Percentiles rank a stretch among this genome's conserved stretches.
phyloP scores from a whole-genome alignment of 2,329 filamentous ascomycete genomes.

The Fusarium sp. region DNA sequence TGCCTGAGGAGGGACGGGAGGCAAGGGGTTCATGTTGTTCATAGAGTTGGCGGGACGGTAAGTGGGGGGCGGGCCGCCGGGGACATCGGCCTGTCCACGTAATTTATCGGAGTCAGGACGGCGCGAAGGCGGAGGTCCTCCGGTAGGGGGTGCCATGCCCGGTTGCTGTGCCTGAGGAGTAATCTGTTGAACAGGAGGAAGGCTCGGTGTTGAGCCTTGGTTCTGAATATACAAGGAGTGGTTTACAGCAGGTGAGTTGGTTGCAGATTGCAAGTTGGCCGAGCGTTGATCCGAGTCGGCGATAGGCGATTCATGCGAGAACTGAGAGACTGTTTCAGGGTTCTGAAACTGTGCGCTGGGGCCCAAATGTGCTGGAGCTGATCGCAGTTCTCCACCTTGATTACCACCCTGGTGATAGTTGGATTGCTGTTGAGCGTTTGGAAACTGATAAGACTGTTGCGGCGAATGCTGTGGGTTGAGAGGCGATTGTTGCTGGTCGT shows the following conservation, averaged over 20 bases:
- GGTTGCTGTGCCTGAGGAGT: constrained; percentile 51
- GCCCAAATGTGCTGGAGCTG: constrained; percentile 54
- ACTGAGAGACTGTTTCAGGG: constrained; percentile 71
- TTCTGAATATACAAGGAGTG: constrained; percentile 56
- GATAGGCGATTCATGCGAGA: constrained; percentile 72
- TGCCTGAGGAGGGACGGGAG: constrained; percentile 55
- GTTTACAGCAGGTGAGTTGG: constrained; percentile 60
- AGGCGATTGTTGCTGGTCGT: constrained; percentile 53
- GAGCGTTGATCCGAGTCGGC: constrained; percentile 62
- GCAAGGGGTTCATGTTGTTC: constrained; percentile 60
- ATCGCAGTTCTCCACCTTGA: constrained; percentile 53
- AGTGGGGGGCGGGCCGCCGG: constrained; percentile 62
- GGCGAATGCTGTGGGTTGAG: constrained; percentile 39
- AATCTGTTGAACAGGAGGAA: constrained; percentile 49
- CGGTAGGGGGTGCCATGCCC: constrained; percentile 63
- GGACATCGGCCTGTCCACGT: constrained; percentile 59
- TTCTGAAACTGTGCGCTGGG: constrained; percentile 57
- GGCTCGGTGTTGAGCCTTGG: constrained; percentile 49
- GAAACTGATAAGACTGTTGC: constrained; percentile 43
- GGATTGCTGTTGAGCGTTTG: constrained; percentile 54
- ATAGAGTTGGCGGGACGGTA: constrained; percentile 66
- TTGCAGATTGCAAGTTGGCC: constrained; percentile 59
- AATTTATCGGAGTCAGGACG: constrained; percentile 65
- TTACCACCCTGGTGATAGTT: constrained; percentile 49
- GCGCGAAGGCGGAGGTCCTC: constrained; percentile 59